Evolutionary conservation across 2,329 filamentous ascomycete genomes (phyloP), one percentile per base, ranked within the genome.

Genomic region (Colletotrichum phormii): DNA sequence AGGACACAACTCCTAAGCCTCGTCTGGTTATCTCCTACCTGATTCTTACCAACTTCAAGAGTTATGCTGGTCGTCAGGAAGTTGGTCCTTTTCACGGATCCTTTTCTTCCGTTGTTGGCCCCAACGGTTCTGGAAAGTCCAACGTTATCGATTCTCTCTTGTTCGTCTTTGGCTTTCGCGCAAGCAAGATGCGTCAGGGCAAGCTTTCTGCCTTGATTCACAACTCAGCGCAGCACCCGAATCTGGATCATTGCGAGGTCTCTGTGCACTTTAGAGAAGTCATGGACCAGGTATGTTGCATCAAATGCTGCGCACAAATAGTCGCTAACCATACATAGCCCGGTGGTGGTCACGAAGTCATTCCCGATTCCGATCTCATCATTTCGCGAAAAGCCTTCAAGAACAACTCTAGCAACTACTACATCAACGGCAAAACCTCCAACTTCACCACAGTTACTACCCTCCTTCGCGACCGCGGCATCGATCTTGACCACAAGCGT

Each of bases 91-190:
- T 99, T 81, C 97, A 99, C 81, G 90, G 94, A 1, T 99, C 97
- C 0, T 99, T 99, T 84, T 98, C 97, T 1, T 98, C 97, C 0
- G 97, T 99, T 2, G 97, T 99, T 11, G 97, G 97, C 0, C 97
- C 97, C 62, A 99, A 99, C 81, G 97, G 97, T 74, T 99, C 97
- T 11, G 97, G 97, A 72, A 99, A 99, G 82, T 98, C 97, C 26
- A 99, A 99, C 78, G 97, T 99, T 75, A 99, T 99, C 80, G 97
- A 99, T 83, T 98, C 97, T 2, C 86, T 99, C 33, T 90, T 99
- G 0, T 99, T 99, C 79, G 97, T 99, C n/a, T 99, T 99, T 80
- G 97, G 97, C 66, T 99, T 99, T 86, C 92, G 97, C 73, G 97
- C 97, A 54, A 98, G 96, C 87, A 99, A 99, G 85, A 99, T 99